These are phyloP conservation scores for Zostera marina DNA, from an alignment of 116 monocot genomes.

Conservation along the genomic window DNA sequence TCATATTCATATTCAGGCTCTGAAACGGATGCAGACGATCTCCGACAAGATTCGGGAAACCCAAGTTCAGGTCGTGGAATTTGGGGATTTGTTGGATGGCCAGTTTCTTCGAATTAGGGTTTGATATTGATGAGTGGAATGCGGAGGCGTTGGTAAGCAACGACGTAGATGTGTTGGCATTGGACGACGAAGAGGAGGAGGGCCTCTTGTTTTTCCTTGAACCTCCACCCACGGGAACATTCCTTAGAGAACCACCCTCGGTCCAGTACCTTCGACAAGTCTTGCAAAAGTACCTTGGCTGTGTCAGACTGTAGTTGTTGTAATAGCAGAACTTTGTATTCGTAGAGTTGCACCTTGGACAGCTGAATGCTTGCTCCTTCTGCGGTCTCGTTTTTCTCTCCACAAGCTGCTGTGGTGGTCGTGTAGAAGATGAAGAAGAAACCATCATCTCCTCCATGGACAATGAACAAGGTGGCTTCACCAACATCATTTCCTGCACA, in stretches of 20 bases:
- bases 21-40: constrained; percentile 8
- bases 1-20: constrained; percentile 11
- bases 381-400: constrained; percentile 41
- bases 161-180: not conserved
- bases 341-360: constrained; percentile 88
- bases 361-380: constrained; percentile 64
- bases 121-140: not conserved
- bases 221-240: constrained; percentile 89
- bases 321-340: constrained; percentile 99
- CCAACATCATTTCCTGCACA: constrained; percentile 33
- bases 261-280: constrained; percentile 92
- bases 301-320: constrained; percentile 98
- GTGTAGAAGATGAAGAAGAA: constrained; percentile 6
- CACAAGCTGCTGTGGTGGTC: constrained; percentile 10
- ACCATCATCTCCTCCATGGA: constrained; percentile 21
- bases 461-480: constrained; percentile 10
- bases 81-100: constrained; percentile 3
- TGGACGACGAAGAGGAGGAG: constrained; percentile 8
- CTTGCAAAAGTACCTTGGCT: constrained; percentile 97
- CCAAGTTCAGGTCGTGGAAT: constrained; percentile 46
- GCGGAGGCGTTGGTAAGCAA: constrained; percentile 1
- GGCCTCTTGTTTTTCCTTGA: constrained; percentile 86
- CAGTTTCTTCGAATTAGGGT: constrained; percentile 1
- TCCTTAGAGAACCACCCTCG: constrained; percentile 86
- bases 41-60: constrained; percentile 15